Base-by-base conservation (phyloP, 1,284 basidiomycete species). In the Farysia itapuensis region DNA sequence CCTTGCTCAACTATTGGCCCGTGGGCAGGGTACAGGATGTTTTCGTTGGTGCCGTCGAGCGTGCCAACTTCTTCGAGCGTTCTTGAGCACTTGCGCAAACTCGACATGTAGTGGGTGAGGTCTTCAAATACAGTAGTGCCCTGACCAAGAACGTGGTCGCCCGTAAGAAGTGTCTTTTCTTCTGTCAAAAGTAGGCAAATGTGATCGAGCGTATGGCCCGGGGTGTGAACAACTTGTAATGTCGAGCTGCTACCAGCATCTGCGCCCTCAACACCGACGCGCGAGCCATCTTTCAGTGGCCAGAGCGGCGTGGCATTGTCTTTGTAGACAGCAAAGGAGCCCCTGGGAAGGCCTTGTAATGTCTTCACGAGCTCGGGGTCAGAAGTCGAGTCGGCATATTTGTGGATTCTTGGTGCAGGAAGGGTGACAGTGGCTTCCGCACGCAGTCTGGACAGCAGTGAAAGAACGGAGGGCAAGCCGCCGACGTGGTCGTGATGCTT, bases 91-190 rank as follows among this genome's bases (percentile, higher is more conserved):
- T 80, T 82, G 40, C 82, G 80, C n/a, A 94, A 81, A 51, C 85
- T 86, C 4, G 79, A 58, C 41, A 94, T 79, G 72, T 95, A 95
- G 1, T 82, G 72, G 0, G 81, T 80, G 6, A 96, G 83, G 70
- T 95, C 88, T 65, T 89, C 88, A 71, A 97, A 96, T 3, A 94
- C 85, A 2, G 90, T 84, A 0, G 91, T 92, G 2, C 92, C 91
- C 59, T 91, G 85, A 0, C 94, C 93, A 18, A 97, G 83, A 5
- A 97, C 85, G 5, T 87, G 89, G 78, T 97, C 94, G 1, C 88
- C 90, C 0, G 90, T 93, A 78, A 94, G 46, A 20, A 76, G 52
- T 88, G 19, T 93, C 80, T 1, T 83, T 85, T 80, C 31, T 35
- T 72, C 59, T 24, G 47, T 33, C 14, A 73, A 41, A n/a, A 73